phyloP scores from a whole-genome alignment of 805 yeast species.

The Yamadazyma kitorensis region DNA sequence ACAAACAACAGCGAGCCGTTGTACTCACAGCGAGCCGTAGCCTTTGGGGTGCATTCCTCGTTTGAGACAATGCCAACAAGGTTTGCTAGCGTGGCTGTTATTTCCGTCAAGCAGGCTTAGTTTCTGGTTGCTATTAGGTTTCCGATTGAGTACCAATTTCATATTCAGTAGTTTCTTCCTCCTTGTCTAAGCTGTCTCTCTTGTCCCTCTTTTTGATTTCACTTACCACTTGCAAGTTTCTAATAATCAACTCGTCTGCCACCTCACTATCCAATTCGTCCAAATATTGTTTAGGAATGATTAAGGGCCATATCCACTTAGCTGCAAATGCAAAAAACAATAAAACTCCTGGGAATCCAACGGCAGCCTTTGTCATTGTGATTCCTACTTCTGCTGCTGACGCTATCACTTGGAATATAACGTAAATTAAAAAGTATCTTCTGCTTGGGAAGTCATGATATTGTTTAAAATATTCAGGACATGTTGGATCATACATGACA shows the following conservation, averaged over 20 bases:
- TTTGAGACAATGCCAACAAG: too few relatives aligned
- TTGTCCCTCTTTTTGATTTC: conserved; percentile 19
- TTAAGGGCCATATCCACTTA: conserved; percentile 52
- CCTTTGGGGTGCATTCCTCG: too few relatives aligned
- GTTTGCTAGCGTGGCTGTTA: too few relatives aligned
- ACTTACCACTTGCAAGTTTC: conserved; percentile 33
- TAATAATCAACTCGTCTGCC: conserved; percentile 54
- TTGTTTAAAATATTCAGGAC: conserved; percentile 33
- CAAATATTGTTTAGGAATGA: conserved; percentile 63
- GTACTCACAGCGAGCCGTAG: too few relatives aligned
- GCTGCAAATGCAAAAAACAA: conserved; percentile 67
- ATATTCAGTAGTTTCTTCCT: conserved; percentile 1
- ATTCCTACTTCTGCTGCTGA: conserved; percentile 81
- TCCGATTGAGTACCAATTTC: background rate
- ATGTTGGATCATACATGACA: conserved; percentile 31
- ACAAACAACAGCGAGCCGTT: too few relatives aligned
- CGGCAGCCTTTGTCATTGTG: conserved; percentile 84
- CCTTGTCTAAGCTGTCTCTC: conserved; percentile 1
- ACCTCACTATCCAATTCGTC: conserved; percentile 62
- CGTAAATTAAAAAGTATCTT: conserved; percentile 55
- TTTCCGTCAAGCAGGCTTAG: too few relatives aligned
- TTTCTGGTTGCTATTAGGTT: too few relatives aligned
- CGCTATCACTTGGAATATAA: conserved; percentile 59
- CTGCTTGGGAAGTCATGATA: conserved; percentile 25
- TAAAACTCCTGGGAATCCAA: conserved; percentile 88